Percentiles rank a stretch among this genome's conserved stretches.
phyloP scores from a whole-genome alignment of 1,284 basidiomycete species.

The Ustilago curta region DNA sequence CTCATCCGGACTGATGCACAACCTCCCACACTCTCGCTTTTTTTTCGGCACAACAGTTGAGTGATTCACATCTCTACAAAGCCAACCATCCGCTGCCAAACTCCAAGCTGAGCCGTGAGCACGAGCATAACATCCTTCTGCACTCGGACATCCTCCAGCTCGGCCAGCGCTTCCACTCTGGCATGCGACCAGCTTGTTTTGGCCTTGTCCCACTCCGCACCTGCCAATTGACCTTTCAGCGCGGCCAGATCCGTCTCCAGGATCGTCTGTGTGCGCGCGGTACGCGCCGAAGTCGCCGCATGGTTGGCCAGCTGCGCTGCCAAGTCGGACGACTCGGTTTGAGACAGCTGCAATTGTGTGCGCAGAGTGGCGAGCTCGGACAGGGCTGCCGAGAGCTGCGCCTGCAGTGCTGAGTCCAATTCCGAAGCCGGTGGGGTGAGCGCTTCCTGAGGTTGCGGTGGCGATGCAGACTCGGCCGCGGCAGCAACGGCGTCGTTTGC shows the following conservation, averaged over 20 bases:
- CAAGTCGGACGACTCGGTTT: conserved; percentile 7
- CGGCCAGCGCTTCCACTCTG: conserved; percentile 23
- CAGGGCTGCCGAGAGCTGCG: conserved; percentile 10
- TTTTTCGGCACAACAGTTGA: no score
- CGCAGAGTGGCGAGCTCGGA: conserved; percentile 13
- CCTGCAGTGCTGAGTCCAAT: background rate
- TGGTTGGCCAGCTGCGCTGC: conserved; percentile 9
- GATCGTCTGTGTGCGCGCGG: background rate
- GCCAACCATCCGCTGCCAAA: conserved; percentile 24
- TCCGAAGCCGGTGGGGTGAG: background rate
- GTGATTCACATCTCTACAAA: background rate
- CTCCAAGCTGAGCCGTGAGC: conserved; percentile 13
- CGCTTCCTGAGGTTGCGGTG: background rate
- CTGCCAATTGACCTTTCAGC: conserved; percentile 16
- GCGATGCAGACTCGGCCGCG: background rate
- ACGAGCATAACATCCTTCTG: conserved; percentile 34
- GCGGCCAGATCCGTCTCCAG: conserved; percentile 10
- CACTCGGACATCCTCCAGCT: conserved; percentile 35
- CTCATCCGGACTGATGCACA: no score
- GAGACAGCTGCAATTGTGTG: conserved; percentile 9
- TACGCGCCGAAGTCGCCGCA: background rate
- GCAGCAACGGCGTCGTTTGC: background rate
- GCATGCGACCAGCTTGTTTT: conserved; percentile 13
- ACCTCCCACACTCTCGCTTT: no score
- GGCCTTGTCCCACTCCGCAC: conserved; percentile 21